Evolutionary conservation across 768 basidiomycete genomes (phyloP).

Genomic region (Plicaturopsis crispa): DNA sequence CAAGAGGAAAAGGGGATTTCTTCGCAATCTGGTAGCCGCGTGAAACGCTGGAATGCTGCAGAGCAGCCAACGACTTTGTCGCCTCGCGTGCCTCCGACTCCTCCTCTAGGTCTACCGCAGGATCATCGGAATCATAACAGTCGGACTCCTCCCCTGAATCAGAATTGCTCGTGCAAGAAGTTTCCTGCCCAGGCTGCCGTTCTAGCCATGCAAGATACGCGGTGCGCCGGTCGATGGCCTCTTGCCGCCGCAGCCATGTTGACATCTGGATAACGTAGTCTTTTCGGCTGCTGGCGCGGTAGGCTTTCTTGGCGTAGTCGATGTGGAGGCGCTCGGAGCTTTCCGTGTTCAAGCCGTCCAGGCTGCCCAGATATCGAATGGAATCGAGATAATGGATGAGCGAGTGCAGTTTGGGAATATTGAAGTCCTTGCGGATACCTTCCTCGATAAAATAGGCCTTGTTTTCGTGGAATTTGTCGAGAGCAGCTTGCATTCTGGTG

Average conservation of each 20-base stretch:
- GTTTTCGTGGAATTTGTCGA: constrained; percentile 18
- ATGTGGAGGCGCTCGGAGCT: constrained; percentile 32
- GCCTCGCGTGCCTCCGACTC: too few relatives aligned
- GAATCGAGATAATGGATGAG: constrained; percentile 16
- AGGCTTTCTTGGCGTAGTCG: constrained; percentile 27
- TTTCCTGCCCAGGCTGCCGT: too few relatives aligned
- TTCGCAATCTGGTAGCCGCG: too few relatives aligned
- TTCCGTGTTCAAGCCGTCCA: constrained; percentile 28
- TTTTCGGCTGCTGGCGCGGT: constrained; percentile 17
- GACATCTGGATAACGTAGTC: constrained; percentile 31
- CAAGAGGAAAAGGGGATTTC: too few relatives aligned
- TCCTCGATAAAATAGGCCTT: constrained; percentile 22
- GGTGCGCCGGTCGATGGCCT: constrained; percentile 20
- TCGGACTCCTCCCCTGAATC: too few relatives aligned
- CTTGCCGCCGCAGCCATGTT: constrained; percentile 24
- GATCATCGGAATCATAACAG: too few relatives aligned
- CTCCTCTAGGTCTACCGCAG: too few relatives aligned
- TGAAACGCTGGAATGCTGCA: too few relatives aligned
- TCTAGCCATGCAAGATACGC: constrained; percentile 23
- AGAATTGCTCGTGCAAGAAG: too few relatives aligned
- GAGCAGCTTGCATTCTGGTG: constrained; percentile 13
- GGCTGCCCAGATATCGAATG: constrained; percentile 20
- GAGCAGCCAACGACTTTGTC: too few relatives aligned
- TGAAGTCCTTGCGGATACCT: constrained; percentile 21
- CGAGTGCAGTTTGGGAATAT: constrained; percentile 28